Evolutionary conservation across 2,329 filamentous ascomycete genomes (phyloP).

Genomic region (Metarhizium rileyi): DNA sequence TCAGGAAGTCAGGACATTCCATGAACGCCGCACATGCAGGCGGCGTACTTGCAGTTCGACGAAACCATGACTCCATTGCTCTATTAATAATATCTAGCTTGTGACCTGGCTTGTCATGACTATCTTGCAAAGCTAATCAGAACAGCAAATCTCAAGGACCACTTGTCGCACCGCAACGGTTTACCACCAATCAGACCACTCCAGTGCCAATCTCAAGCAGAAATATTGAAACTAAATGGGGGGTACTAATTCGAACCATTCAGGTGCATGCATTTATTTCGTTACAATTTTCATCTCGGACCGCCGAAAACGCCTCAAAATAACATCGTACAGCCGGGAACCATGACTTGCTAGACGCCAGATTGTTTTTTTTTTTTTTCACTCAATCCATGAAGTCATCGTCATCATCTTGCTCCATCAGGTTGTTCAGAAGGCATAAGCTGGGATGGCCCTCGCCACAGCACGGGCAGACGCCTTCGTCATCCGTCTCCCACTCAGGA

Average conservation of each 20-base stretch:
- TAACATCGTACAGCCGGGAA: not conserved
- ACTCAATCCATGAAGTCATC: conserved; percentile 3
- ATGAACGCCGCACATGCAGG: too few relatives aligned
- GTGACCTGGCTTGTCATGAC: not conserved
- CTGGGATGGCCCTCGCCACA: conserved; percentile 29
- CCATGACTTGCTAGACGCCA: not conserved
- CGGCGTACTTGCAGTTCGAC: too few relatives aligned
- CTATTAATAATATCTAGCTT: not conserved
- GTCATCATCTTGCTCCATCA: conserved; percentile 13
- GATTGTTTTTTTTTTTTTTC: not conserved
- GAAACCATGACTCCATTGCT: not conserved
- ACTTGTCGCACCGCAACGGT: not conserved
- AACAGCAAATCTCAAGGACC: not conserved
- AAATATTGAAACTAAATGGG: not conserved
- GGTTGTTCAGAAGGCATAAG: conserved; percentile 23
- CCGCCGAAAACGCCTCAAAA: not conserved
- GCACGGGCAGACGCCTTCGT: conserved; percentile 29
- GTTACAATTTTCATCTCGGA: not conserved
- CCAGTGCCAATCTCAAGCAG: not conserved
- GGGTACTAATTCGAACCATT: not conserved
- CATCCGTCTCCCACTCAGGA: conserved; percentile 22
- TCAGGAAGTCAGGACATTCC: too few relatives aligned
- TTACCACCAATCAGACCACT: not conserved
- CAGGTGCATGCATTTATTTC: not conserved
- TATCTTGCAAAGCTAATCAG: not conserved